A percentile compares a stretch with the other conserved stretches of the same genome.
These are phyloP conservation scores for Apiospora sp. DNA, from an alignment of 2,329 filamentous ascomycete species.

Conservation along the genomic window DNA sequence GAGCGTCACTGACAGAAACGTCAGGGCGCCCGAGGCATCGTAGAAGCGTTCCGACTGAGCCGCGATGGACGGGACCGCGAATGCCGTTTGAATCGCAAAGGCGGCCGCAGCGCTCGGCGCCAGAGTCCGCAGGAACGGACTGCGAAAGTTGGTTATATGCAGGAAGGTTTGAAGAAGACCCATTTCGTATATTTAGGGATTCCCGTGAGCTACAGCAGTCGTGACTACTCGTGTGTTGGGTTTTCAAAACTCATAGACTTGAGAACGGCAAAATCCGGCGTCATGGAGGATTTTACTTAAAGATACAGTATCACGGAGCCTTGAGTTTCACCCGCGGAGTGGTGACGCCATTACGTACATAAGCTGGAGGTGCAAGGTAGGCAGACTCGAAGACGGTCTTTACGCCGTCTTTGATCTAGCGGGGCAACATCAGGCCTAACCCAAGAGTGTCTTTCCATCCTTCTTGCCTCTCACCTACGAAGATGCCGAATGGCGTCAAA, in stretches of 20 bases:
- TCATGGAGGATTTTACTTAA: background rate
- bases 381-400: background rate
- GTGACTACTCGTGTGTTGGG: background rate
- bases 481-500: background rate
- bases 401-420: background rate
- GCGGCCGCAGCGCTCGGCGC: slow-evolving; percentile 69
- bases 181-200: slow-evolving; percentile 36
- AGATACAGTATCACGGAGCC: background rate
- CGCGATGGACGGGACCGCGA: slow-evolving; percentile 68
- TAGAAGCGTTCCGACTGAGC: slow-evolving; percentile 72
- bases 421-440: background rate
- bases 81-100: slow-evolving; percentile 68
- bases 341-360: slow-evolving; percentile 12
- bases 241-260: background rate
- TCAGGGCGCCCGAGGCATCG: slow-evolving; percentile 71
- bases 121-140: slow-evolving; percentile 68
- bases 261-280: background rate
- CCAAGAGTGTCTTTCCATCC: background rate
- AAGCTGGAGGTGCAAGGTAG: background rate
- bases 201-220: background rate
- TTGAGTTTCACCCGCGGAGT: background rate
- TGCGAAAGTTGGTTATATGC: slow-evolving; percentile 66
- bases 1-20: slow-evolving; percentile 70
- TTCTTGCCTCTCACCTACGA: background rate
- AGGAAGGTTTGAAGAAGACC: slow-evolving; percentile 57